Evolutionary conservation across 257 asterid species (phyloP).

Genomic region (Knoxia roxburghii): DNA sequence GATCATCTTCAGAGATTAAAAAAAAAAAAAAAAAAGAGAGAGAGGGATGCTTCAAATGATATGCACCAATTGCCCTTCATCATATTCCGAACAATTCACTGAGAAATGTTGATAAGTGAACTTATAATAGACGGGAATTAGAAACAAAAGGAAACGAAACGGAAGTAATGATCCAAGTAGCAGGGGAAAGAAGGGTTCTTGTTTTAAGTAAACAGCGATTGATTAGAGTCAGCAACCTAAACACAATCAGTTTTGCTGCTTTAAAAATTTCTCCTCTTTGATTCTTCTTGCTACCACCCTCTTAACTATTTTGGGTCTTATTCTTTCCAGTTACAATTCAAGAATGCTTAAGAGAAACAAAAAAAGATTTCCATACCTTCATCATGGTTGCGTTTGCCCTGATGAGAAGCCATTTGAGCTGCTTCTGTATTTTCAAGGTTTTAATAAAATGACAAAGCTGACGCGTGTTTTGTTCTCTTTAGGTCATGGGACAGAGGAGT

Average conservation of each 20-base stretch:
- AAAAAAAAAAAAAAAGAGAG: not conserved
- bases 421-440: constrained; percentile 1
- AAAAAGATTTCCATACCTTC: not conserved
- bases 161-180: not conserved
- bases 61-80: not conserved
- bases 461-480: not conserved
- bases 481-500: not conserved
- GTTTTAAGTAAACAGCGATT: not conserved
- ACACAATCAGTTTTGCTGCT: not conserved
- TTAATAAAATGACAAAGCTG: not conserved
- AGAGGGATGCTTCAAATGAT: not conserved
- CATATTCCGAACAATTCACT: not conserved
- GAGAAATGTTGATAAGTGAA: not conserved
- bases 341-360: not conserved
- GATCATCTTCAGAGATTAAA: too few relatives aligned
- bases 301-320: not conserved
- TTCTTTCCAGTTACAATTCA: not conserved
- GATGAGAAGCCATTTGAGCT: constrained; percentile 3
- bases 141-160: not conserved
- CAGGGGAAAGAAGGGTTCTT: not conserved
- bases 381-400: not conserved
- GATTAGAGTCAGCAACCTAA: not conserved
- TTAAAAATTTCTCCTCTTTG: not conserved
- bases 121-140: too few relatives aligned
- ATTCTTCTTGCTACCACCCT: too few relatives aligned